phyloP scores from a whole-genome alignment of 441 rosid species.

The Gossypium trilobum region DNA sequence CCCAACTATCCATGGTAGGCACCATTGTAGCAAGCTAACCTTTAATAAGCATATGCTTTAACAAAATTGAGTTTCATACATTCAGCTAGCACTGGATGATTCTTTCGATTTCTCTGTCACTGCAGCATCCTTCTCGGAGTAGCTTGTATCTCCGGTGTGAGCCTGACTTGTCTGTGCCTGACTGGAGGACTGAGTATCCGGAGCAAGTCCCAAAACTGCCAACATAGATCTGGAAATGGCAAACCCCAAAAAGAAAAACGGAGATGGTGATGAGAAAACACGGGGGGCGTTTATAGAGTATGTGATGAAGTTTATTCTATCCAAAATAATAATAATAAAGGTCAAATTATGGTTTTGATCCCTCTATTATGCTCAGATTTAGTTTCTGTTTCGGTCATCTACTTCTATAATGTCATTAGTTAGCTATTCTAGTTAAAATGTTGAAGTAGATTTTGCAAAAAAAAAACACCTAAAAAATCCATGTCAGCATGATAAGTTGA shows the following conservation, averaged over 20 bases:
- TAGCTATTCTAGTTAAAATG: no score
- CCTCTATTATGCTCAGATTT: no score
- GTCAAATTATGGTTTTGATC: no score
- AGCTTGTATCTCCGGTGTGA: slow-evolving; percentile 48
- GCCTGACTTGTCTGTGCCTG: slow-evolving; percentile 45
- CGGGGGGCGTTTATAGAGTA: not conserved
- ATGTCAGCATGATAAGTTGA: no score
- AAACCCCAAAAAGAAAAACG: slow-evolving; percentile 9
- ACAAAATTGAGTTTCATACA: not conserved
- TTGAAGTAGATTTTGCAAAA: no score
- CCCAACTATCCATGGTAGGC: not conserved
- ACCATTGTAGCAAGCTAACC: not conserved
- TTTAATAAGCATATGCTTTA: not conserved
- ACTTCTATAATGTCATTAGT: no score
- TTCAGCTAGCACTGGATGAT: slow-evolving; percentile 48
- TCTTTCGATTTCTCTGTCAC: slow-evolving; percentile 44
- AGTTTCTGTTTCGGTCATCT: no score
- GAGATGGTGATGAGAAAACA: slow-evolving; percentile 3
- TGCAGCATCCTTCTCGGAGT: slow-evolving; percentile 43
- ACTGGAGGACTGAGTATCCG: slow-evolving; percentile 51
- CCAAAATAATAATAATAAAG: not conserved
- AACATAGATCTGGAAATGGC: slow-evolving; percentile 50
- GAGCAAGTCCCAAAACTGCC: slow-evolving; percentile 68
- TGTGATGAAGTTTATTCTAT: not conserved
- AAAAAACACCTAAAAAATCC: no score